Base-by-base conservation (phyloP, 108 stramenopile species). In the Aurantiochytrium sp. region DNA sequence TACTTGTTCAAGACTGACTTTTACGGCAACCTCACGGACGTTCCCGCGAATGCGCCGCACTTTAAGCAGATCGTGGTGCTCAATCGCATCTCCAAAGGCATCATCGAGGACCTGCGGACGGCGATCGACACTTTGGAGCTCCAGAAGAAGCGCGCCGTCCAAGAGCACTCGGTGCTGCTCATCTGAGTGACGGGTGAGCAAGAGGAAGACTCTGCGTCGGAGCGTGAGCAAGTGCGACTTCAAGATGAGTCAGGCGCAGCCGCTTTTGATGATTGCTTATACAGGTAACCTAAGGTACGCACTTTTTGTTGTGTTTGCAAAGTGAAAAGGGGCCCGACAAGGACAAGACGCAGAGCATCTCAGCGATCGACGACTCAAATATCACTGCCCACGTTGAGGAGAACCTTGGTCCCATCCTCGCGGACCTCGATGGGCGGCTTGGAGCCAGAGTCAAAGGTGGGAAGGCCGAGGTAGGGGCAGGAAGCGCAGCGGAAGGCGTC, bases 401-500 rank as follows among this genome's bases (percentile, higher is more conserved):
- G 73, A 41, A 81, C 73, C 73, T 81, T 81, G 12, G 73, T 48
- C 6, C 73, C 73, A n/a, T 81, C 73, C 24, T 17, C 73, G 73
- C 45, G 39, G 3, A 81, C 42, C 73, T 81, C 42, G 24, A 81
- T 81, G 27, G 39, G 73, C 42, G 73, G 73, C 45, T 81, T 81
- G 42, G 73, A 87, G 6, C 97, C 97, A n/a, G 96, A 89, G 88
- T 98, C 97, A 91, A 98, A 99, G 0, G 97, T 96, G 17, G 98
- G 98, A 89, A 93, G 95, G 17, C 97, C 98, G 54, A 97, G 90
- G 91, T 96, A 97, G 2, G 98, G 98, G 89, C 98, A 99, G 24
- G 91, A 89, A 3, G 96, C 97, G 90, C 98, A 99, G n/a, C 98
- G 95, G 92, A 99, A 99, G 37, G 98, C 98, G 92, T 99, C 98